phyloP scores from a whole-genome alignment of 208 protist species.

The Porcisia hertigi region DNA sequence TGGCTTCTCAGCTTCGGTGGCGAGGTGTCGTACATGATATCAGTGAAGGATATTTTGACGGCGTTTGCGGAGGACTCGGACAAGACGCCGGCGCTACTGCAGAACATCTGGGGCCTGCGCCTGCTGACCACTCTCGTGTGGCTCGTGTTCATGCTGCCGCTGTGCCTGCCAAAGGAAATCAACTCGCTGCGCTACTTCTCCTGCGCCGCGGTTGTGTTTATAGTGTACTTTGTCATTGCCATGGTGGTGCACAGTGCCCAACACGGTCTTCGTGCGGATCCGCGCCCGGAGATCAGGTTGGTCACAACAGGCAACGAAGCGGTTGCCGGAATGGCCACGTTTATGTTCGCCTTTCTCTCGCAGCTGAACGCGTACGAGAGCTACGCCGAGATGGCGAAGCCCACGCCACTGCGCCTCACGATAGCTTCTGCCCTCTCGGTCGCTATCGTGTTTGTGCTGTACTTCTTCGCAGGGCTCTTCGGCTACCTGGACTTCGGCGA shows the following conservation, averaged over 20 bases:
- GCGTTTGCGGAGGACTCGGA: constrained; percentile 42
- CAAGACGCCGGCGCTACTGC: constrained; percentile 33
- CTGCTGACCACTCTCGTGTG: constrained; percentile 53
- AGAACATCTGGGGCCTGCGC: constrained; percentile 35
- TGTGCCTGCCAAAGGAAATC: constrained; percentile 80
- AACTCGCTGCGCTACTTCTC: constrained; percentile 82
- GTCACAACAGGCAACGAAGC: constrained; percentile 57
- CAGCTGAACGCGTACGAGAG: constrained; percentile 79
- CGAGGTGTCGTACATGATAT: constrained; percentile 77
- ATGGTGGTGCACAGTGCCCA: constrained; percentile 57
- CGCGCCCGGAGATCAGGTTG: constrained; percentile 39
- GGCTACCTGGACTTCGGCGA: constrained; percentile 81
- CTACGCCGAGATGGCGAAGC: constrained; percentile 65
- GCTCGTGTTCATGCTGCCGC: constrained; percentile 67
- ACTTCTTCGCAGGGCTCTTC: constrained; percentile 79
- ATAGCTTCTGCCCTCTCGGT: constrained; percentile 39
- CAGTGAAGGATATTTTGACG: constrained; percentile 61
- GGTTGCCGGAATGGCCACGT: constrained; percentile 59
- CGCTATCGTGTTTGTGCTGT: constrained; percentile 55
- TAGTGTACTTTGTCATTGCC: constrained; percentile 76
- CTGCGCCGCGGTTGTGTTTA: constrained; percentile 52
- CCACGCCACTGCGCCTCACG: constrained; percentile 53
- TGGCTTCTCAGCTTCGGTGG: constrained; percentile 58
- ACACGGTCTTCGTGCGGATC: constrained; percentile 37
- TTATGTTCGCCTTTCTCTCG: constrained; percentile 70